Percentiles rank a stretch among this genome's conserved stretches.
These are phyloP conservation scores for Endoconidiophora laricicola DNA, from an alignment of 2,329 filamentous ascomycete genomes.

Conservation along the genomic window DNA sequence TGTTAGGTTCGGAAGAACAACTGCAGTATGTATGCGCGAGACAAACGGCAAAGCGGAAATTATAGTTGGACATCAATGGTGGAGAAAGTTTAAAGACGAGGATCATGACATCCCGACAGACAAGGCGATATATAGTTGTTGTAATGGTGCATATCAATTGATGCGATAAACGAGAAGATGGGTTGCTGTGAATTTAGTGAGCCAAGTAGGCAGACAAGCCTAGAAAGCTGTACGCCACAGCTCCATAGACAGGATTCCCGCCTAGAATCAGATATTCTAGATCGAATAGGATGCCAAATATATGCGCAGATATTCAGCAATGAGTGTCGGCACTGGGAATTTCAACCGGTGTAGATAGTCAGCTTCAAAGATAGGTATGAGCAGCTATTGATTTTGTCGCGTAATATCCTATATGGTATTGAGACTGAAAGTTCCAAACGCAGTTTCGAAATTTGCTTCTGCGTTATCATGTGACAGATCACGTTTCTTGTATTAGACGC, in stretches of 20 bases:
- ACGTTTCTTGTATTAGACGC: conserved; percentile 1
- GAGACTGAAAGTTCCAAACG: conserved; percentile 6
- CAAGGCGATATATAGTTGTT: not conserved
- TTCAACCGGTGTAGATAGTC: not conserved
- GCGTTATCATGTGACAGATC: conserved; percentile 8
- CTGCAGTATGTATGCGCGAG: no score
- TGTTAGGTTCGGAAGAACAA: no score
- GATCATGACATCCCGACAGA: no score
- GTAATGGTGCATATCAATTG: not conserved
- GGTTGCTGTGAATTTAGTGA: not conserved
- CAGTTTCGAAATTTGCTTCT: conserved; percentile 10
- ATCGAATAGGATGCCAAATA: no score
- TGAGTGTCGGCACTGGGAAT: not conserved
- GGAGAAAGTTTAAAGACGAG: no score
- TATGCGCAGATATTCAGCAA: not conserved
- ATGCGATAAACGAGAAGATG: conserved; percentile 3
- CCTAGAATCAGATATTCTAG: no score
- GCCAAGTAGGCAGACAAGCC: conserved; percentile 33
- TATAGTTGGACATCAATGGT: no score
- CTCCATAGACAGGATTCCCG: conserved; percentile 8
- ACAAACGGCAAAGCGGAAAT: no score
- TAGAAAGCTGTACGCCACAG: conserved; percentile 27
- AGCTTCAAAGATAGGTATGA: not conserved
- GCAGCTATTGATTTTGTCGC: not conserved
- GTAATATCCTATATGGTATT: conserved; percentile 4